Conservation (phyloP, 441 rosid genomes). For the Aleurites moluccanus region DNA sequence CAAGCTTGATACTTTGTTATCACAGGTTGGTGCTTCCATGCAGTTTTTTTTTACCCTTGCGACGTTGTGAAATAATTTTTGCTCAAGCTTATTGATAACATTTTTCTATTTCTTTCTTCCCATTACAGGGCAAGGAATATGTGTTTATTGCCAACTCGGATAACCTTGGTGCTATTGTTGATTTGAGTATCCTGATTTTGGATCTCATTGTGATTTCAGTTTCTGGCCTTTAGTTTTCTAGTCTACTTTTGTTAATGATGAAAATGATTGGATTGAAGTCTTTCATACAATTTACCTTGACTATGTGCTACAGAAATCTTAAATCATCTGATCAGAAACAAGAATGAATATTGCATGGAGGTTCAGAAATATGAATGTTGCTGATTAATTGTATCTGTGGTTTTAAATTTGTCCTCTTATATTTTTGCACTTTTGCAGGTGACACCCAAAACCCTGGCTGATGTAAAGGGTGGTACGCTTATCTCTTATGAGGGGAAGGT, state of each 20-base stretch:
- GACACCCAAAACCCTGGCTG: slow-evolving; percentile 96
- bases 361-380: slow-evolving; percentile 32
- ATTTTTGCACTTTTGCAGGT: slow-evolving; percentile 47
- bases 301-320: slow-evolving; percentile 38
- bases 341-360: slow-evolving; percentile 69
- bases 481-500: slow-evolving; percentile 95
- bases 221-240: slow-evolving; percentile 11
- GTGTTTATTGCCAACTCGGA: slow-evolving; percentile 52
- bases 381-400: slow-evolving; percentile 13
- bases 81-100: not conserved
- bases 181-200: slow-evolving; percentile 60
- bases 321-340: slow-evolving; percentile 47
- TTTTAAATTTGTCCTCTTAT: slow-evolving; percentile 16
- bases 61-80: not conserved
- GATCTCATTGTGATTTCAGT: not conserved
- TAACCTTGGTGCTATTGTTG: slow-evolving; percentile 48
- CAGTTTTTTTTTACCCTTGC: not conserved
- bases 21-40: slow-evolving; percentile 41
- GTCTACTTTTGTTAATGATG: not conserved
- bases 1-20: slow-evolving; percentile 54
- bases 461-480: slow-evolving; percentile 97
- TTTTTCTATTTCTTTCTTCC: not conserved
- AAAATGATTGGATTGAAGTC: slow-evolving; percentile 12
- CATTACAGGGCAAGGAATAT: slow-evolving; percentile 61
- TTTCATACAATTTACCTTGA: slow-evolving; percentile 31